phyloP scores from a whole-genome alignment of 2,329 filamentous ascomycete species.

The Colletotrichum graminicola region DNA sequence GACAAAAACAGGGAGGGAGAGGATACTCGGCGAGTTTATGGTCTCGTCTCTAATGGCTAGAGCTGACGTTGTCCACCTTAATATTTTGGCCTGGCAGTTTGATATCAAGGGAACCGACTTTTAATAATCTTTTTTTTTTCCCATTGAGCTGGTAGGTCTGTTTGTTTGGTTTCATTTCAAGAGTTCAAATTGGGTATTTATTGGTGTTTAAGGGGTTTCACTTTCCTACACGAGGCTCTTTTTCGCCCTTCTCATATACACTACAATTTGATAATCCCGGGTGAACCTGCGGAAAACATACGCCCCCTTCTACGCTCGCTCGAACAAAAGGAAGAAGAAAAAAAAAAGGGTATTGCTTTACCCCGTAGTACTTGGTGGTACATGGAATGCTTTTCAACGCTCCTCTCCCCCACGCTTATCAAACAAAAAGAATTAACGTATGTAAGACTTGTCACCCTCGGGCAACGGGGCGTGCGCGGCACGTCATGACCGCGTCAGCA shows the following conservation, averaged over 20 bases:
- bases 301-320: not conserved
- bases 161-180: too few species aligned
- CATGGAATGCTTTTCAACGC: not conserved
- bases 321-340: not conserved
- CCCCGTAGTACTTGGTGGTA: constrained; percentile 3
- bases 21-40: not conserved
- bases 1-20: too few species aligned
- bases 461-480: too few species aligned
- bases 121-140: not conserved
- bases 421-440: not conserved
- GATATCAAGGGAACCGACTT: not conserved
- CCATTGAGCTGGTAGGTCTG: too few species aligned
- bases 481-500: constrained; percentile 43
- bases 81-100: not conserved
- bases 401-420: not conserved
- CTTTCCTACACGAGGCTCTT: not conserved
- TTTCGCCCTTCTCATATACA: not conserved
- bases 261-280: not conserved
- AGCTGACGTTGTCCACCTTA: not conserved
- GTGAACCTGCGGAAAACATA: not conserved
- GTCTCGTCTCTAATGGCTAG: not conserved
- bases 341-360: not conserved
- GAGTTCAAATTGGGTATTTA: not conserved
- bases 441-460: not conserved
- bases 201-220: not conserved